Percentiles rank a stretch among this genome's conserved stretches.
Evolutionary conservation across 2,329 filamentous ascomycete genomes (phyloP).

Genomic region (Fusarium sarcochroum): DNA sequence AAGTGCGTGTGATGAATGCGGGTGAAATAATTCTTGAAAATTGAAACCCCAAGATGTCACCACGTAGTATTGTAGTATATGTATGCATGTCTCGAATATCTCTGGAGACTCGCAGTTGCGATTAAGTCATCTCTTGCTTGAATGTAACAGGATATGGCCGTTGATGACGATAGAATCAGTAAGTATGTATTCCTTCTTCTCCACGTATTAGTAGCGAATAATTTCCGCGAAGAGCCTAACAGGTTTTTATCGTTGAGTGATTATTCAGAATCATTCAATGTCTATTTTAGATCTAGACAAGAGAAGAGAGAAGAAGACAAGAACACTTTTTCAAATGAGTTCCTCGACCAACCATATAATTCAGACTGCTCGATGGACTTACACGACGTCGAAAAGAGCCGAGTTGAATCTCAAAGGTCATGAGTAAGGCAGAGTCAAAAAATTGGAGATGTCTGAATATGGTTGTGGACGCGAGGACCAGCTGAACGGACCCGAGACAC

Average conservation of each 20-base stretch:
- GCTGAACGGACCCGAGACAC: constrained; percentile 32
- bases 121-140: neutral
- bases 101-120: constrained; percentile 4
- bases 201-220: neutral
- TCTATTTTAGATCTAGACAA: neutral
- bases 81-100: constrained; percentile 10
- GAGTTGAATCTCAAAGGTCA: constrained; percentile 22
- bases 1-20: neutral
- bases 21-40: neutral
- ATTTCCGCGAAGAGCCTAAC: constrained; percentile 9
- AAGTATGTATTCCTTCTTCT: constrained; percentile 9
- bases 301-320: neutral
- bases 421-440: constrained; percentile 34
- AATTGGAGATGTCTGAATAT: constrained; percentile 36
- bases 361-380: constrained; percentile 13
- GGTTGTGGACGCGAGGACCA: constrained; percentile 32
- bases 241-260: neutral
- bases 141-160: constrained; percentile 13
- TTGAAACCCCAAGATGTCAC: constrained; percentile 13
- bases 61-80: neutral
- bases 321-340: too few species aligned
- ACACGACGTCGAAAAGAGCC: constrained; percentile 13
- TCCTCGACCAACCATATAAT: neutral
- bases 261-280: neutral
- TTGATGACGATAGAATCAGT: constrained; percentile 13